Conservation (phyloP, 257 asterid genomes). For the Plantago elongata region DNA sequence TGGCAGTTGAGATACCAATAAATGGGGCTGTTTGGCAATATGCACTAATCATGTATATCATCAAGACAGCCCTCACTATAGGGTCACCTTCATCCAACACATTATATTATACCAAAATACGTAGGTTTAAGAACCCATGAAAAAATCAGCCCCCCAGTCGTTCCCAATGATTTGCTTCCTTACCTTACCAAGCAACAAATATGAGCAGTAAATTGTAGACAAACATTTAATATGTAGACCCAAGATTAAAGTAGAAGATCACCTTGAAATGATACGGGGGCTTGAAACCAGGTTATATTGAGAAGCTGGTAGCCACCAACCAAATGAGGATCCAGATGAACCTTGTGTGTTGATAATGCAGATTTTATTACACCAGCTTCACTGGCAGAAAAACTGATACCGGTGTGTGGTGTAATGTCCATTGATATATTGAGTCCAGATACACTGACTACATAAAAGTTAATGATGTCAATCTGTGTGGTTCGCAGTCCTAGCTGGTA, state of each 20-base stretch:
- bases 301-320: conserved; percentile 80
- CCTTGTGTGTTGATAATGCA: conserved; percentile 56
- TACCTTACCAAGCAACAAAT: background rate
- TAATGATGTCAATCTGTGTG: conserved; percentile 87
- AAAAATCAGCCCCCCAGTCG: too few relatives aligned
- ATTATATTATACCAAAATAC: too few relatives aligned
- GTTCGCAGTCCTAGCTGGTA: conserved; percentile 54
- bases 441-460: conserved; percentile 70
- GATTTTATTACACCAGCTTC: conserved; percentile 66
- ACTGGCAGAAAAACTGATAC: conserved; percentile 57
- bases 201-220: conserved; percentile 3
- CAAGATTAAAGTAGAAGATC: conserved; percentile 15
- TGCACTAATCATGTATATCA: too few relatives aligned
- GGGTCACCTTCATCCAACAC: too few relatives aligned
- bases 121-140: too few relatives aligned
- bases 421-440: conserved; percentile 88
- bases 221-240: background rate
- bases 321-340: conserved; percentile 64
- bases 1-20: too few relatives aligned
- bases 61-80: too few relatives aligned
- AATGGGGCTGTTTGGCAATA: too few relatives aligned
- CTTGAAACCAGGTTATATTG: conserved; percentile 73
- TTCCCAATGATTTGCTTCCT: too few relatives aligned
- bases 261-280: conserved; percentile 68
- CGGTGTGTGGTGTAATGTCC: conserved; percentile 80